phyloP scores from a whole-genome alignment of 352 stramenopile genomes.

The Pythium chondricola region DNA sequence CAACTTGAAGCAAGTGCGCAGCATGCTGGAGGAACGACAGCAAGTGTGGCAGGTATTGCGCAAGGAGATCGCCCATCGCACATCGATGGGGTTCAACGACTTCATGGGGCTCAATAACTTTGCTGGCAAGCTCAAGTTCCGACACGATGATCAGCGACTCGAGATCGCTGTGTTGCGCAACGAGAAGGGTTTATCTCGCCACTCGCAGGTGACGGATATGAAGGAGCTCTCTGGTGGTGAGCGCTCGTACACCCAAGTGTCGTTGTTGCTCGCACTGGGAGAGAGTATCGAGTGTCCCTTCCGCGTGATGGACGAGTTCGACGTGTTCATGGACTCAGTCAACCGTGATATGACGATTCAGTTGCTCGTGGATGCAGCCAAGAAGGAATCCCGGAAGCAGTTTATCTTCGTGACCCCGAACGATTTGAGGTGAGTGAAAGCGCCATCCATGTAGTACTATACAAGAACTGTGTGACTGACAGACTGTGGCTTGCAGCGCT shows the following conservation, averaged over 20 bases:
- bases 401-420: slow-evolving; percentile 89
- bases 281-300: slow-evolving; percentile 91
- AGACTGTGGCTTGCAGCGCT: slow-evolving; percentile 36
- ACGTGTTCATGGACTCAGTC: slow-evolving; percentile 98
- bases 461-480: too few relatives aligned
- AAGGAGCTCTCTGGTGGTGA: slow-evolving; percentile 97
- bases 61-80: slow-evolving; percentile 73
- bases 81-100: slow-evolving; percentile 78
- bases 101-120: slow-evolving; percentile 85
- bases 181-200: slow-evolving; percentile 52
- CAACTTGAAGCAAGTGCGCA: slow-evolving; percentile 55
- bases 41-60: slow-evolving; percentile 69
- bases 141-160: slow-evolving; percentile 63
- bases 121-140: slow-evolving; percentile 76
- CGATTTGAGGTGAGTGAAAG: slow-evolving; percentile 78
- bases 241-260: slow-evolving; percentile 94
- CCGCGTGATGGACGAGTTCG: slow-evolving; percentile 98
- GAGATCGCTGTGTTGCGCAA: slow-evolving; percentile 82
- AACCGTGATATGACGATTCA: slow-evolving; percentile 95
- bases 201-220: slow-evolving; percentile 92
- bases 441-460: too few relatives aligned
- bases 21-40: slow-evolving; percentile 75
- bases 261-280: slow-evolving; percentile 93
- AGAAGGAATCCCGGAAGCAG: slow-evolving; percentile 70
- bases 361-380: slow-evolving; percentile 86